Evolutionary conservation across 768 basidiomycete genomes (phyloP).

Genomic region (Tylopilus sp.): DNA sequence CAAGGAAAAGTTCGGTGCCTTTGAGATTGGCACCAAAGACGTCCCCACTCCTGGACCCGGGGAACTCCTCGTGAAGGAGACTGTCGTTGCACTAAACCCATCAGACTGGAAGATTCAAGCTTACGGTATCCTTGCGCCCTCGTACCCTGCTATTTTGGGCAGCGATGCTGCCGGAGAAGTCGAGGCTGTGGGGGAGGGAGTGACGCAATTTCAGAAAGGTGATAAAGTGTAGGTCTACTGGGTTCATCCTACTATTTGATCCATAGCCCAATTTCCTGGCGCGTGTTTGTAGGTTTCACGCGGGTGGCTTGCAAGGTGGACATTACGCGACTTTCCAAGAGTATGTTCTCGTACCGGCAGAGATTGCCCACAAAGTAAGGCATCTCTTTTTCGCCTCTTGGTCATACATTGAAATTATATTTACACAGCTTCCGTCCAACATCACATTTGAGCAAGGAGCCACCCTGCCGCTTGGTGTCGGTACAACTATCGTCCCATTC

Average conservation of each 20-base stretch:
- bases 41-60: slow-evolving; percentile 34
- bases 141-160: slow-evolving; percentile 38
- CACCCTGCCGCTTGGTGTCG: slow-evolving; percentile 33
- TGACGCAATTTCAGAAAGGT: slow-evolving; percentile 35
- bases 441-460: slow-evolving; percentile 38
- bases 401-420: slow-evolving; percentile 7
- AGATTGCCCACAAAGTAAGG: slow-evolving; percentile 16
- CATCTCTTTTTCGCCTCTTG: neutral
- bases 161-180: slow-evolving; percentile 39
- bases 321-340: slow-evolving; percentile 26
- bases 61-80: slow-evolving; percentile 42
- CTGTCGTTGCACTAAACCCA: slow-evolving; percentile 43
- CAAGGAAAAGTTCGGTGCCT: slow-evolving; percentile 16
- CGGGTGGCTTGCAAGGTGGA: neutral
- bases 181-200: slow-evolving; percentile 38
- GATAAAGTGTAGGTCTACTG: slow-evolving; percentile 19
- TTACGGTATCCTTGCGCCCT: neutral
- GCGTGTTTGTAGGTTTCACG: slow-evolving; percentile 16
- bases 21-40: slow-evolving; percentile 11
- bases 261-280: neutral
- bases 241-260: neutral
- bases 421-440: slow-evolving; percentile 34
- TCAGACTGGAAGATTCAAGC: slow-evolving; percentile 35
- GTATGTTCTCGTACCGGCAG: slow-evolving; percentile 22
- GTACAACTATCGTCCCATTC: slow-evolving; percentile 32